phyloP scores from a whole-genome alignment of 164 flowering plant genomes.

The Macadamia tetraphylla region DNA sequence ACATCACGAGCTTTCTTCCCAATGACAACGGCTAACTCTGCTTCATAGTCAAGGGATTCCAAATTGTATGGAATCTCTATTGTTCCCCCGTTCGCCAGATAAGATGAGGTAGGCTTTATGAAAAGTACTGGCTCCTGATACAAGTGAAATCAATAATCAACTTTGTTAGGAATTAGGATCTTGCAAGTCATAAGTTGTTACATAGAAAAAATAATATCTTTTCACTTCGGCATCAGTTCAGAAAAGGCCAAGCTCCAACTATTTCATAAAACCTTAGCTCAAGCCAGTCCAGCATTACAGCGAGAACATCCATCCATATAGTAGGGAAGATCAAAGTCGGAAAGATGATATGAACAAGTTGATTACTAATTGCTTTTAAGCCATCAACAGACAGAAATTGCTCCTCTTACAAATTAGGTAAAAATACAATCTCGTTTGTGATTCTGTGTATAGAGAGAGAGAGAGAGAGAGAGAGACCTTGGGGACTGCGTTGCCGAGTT shows the following conservation, averaged over 20 bases:
- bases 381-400: background rate
- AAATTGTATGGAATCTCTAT: constrained; percentile 74
- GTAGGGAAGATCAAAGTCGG: background rate
- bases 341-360: background rate
- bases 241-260: too few species aligned
- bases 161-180: background rate
- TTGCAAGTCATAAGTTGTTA: background rate
- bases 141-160: background rate
- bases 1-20: constrained; percentile 80
- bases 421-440: background rate
- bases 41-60: constrained; percentile 77
- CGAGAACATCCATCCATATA: background rate
- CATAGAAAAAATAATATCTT: too few species aligned
- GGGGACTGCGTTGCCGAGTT: constrained; percentile 95
- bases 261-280: background rate
- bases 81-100: constrained; percentile 77
- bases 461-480: constrained; percentile 45
- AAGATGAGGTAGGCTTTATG: constrained; percentile 93
- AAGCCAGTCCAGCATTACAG: background rate
- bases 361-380: background rate
- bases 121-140: constrained; percentile 88
- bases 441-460: background rate
- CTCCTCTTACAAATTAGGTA: background rate
- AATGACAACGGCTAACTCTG: constrained; percentile 88
- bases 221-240: too few species aligned